Conservation (phyloP, 805 yeast genomes). For the Sporopachydermia lactativora region DNA sequence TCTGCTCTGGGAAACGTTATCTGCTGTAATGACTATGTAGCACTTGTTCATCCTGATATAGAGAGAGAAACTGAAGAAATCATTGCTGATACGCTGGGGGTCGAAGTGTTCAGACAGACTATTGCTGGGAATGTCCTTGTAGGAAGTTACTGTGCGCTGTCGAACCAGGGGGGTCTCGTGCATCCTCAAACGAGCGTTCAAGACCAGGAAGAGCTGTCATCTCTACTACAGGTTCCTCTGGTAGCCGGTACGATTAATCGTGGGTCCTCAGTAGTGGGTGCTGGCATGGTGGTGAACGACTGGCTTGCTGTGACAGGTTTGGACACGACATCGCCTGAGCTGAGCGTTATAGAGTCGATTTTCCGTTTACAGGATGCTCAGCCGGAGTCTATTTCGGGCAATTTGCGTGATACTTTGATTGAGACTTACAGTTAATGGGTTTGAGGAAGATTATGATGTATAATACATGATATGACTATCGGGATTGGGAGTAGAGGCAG, state of each 20-base stretch:
- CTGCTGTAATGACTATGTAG: conserved; percentile 98
- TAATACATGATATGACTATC: neutral
- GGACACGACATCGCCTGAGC: conserved; percentile 97
- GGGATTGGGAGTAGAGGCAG: no score
- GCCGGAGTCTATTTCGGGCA: conserved; percentile 73
- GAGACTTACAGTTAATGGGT: conserved; percentile 63
- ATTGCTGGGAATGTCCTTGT: conserved; percentile 96
- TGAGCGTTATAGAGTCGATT: conserved; percentile 91
- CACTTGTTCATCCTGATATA: conserved; percentile 96
- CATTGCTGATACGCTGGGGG: conserved; percentile 95
- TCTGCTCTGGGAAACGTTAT: conserved; percentile 96
- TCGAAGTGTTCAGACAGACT: conserved; percentile 97
- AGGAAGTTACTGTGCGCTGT: conserved; percentile 88
- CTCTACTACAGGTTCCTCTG: conserved; percentile 89
- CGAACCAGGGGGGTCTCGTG: conserved; percentile 96
- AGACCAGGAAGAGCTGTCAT: conserved; percentile 95
- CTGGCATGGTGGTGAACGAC: conserved; percentile 97
- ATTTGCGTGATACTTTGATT: conserved; percentile 81
- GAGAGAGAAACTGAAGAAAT: conserved; percentile 98
- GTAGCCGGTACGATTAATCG: conserved; percentile 98
- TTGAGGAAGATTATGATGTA: neutral
- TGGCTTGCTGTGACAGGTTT: conserved; percentile 95
- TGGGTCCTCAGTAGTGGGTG: conserved; percentile 96
- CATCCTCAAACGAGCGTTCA: conserved; percentile 96
- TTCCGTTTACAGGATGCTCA: conserved; percentile 87